Evolutionary conservation across 2,329 filamentous ascomycete genomes (phyloP), one percentile per base, ranked within the genome.

Genomic region (Nigrospora osmanthi): DNA sequence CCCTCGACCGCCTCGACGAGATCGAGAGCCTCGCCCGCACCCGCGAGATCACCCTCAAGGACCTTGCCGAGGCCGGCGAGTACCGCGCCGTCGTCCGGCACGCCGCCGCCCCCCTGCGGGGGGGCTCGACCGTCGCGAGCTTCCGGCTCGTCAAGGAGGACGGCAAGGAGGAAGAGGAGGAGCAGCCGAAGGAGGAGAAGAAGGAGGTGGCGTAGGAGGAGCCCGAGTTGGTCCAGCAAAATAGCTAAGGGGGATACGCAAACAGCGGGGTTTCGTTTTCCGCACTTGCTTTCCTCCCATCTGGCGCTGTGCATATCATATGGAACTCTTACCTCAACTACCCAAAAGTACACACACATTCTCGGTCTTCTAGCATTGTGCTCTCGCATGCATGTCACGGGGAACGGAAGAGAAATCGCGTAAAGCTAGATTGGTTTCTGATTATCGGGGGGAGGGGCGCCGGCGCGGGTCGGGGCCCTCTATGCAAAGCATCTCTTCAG

Each of bases 31-130:
- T 80, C 13, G 72, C 70, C 28, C 57, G 76, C 30, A 80, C 76
- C 0, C 69, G 76, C 50, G 76, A 80, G 55, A 51, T 80, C 43
- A 77, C 73, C 3, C 68, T 78, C 43, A 80, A 79, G 56, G 75
- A 63, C 42, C 39, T 57, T 23, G 38, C 42, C 34, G 53, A 49
- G 19, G 45, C 51, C 11, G 43, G 49, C 3, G 48, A 47, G 34
- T 53, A 52, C 37, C 44, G 43, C 23, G 54, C 52, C 37, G 45
- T 36, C 6, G 30, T 52, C 16, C 38, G 34, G 16, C 13, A 17
- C 19, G 10, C 13, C n/a, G 33, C 33, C 32, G 33, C 16, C 19
- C 14, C 32, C n/a, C n/a, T n/a, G n/a, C n/a, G n/a, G 17, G 2
- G 4, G 11, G 14, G 11, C 13, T 30, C 39, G 30, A 17, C 28